phyloP scores from a whole-genome alignment of 2,329 filamentous ascomycete genomes.

The Septoria petroselini region DNA sequence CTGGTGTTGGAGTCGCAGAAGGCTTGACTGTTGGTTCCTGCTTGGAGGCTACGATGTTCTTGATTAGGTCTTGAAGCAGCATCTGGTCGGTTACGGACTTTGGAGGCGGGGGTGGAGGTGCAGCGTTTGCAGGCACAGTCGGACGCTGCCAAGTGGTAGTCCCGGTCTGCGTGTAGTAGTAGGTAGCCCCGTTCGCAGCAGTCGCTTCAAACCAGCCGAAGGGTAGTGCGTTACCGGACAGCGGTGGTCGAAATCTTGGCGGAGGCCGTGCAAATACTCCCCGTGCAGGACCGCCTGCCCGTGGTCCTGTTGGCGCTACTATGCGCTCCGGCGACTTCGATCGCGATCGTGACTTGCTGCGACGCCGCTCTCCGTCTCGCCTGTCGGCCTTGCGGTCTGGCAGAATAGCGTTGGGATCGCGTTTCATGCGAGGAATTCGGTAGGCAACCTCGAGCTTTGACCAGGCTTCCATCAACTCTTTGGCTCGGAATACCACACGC shows the following conservation, averaged over 20 bases:
- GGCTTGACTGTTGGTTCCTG: constrained; percentile 59
- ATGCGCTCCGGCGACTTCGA: constrained; percentile 48
- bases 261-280: constrained; percentile 53
- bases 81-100: constrained; percentile 71
- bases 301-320: constrained; percentile 52
- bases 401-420: constrained; percentile 61
- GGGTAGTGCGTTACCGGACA: constrained; percentile 58
- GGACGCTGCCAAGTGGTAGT: constrained; percentile 80
- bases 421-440: constrained; percentile 85
- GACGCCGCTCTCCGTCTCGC: constrained; percentile 50
- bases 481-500: constrained; percentile 68
- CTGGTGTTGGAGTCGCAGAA: constrained; percentile 63
- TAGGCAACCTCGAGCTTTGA: constrained; percentile 86
- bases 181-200: constrained; percentile 67
- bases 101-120: constrained; percentile 56
- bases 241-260: constrained; percentile 45
- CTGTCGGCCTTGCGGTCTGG: constrained; percentile 58
- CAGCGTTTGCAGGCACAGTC: constrained; percentile 57
- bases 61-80: constrained; percentile 68
- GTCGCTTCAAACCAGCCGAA: constrained; percentile 81
- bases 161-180: constrained; percentile 81
- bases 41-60: constrained; percentile 63
- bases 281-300: constrained; percentile 56
- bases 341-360: constrained; percentile 48
- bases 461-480: constrained; percentile 76